Conservation (phyloP, 176 grass and related monocot genomes). For the Sorghum bicolor region DNA sequence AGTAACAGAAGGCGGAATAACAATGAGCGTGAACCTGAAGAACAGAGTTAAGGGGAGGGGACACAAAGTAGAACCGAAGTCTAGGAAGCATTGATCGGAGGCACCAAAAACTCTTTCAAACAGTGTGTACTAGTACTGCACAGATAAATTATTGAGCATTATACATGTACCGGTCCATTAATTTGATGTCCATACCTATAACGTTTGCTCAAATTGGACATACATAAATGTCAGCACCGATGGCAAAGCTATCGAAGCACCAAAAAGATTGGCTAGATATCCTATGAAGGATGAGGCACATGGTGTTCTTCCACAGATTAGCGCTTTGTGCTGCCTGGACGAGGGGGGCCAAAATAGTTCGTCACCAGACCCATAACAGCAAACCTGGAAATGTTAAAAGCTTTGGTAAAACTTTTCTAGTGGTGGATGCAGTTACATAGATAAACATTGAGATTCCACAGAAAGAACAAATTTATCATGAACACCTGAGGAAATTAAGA, state of each 20-base stretch:
- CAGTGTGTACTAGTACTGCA: background rate
- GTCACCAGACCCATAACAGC: conserved; percentile 94
- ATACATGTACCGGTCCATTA: background rate
- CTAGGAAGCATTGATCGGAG: no score
- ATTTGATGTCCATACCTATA: background rate
- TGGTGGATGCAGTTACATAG: background rate
- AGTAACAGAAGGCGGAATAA: background rate
- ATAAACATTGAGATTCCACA: background rate
- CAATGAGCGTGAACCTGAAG: background rate
- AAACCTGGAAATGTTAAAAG: conserved; percentile 59
- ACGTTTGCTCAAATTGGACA: background rate
- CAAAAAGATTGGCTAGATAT: background rate
- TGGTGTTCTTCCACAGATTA: conserved; percentile 22
- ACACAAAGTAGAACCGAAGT: background rate
- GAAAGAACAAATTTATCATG: background rate
- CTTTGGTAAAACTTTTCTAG: background rate
- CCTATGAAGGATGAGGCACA: background rate
- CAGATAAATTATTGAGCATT: conserved; percentile 22
- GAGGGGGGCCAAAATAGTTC: conserved; percentile 78
- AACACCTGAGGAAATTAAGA: background rate
- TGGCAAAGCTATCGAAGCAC: background rate
- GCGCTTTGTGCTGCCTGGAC: conserved; percentile 46
- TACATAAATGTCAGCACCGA: background rate
- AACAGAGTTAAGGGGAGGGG: background rate
- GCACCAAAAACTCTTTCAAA: background rate